Base-by-base conservation (phyloP, 441 rosid species). In the Dalechampia spathulata region DNA sequence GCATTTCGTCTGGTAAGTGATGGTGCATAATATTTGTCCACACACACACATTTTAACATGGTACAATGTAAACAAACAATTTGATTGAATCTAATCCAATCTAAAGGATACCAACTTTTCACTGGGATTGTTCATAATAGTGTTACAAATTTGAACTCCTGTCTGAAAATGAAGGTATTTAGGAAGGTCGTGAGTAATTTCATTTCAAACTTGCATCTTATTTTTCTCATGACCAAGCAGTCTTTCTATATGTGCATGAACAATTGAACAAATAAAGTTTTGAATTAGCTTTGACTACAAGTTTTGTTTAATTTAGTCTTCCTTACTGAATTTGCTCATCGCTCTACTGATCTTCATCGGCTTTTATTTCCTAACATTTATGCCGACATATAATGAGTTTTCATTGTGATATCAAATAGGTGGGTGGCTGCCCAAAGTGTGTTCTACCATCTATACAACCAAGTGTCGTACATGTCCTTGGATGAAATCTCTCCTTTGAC, bases 361-460 rank as follows among this genome's bases (percentile, higher is more conserved):
- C n/a, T n/a, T 25, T 8, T 17, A 30, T 4, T 30, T 30, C 8
- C 8, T 4, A 4, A 8, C 8, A 4, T 30, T 8, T 30, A 30
- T 30, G 5, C 34, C 8, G 4, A 30, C 8, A 30, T 30, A 3
- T 3, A 30, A 30, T 30, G 4, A 30, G 4, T 30, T 30, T 4
- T 30, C 5, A 8, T 8, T 30, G 34, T 30, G 8, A 30, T 30
- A 8, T 36, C 65, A 21, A 76, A 66, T 82, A 91, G 96, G 98
- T 92, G 98, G 98, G 82, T 92, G 25, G 91, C 75, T 7, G 96
- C 96, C 2, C 96, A 89, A 51, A 89, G 98, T 40, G 85, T 92
- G 32, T 92, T 92, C 88, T 92, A 92, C 63, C 98, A 92, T 73
- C 79, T 92, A 58, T 92, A 92, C 67, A 92, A 92, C 61, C 96